A percentile compares a stretch with the other conserved stretches of the same genome.
Evolutionary conservation across 805 yeast genomes (phyloP).

Genomic region (Kregervanrija pseudodelftensis): DNA sequence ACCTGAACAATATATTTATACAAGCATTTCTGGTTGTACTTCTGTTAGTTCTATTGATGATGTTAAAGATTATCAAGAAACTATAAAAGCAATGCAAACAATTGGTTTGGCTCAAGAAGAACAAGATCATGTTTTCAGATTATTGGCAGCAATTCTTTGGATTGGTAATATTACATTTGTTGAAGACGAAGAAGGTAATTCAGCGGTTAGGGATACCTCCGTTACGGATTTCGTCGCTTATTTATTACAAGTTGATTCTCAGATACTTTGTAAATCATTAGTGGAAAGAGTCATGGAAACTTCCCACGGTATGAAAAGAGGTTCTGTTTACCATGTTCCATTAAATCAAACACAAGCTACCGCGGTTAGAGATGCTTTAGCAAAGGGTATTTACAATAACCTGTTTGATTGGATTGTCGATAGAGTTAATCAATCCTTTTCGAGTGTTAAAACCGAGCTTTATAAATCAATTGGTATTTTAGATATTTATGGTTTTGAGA

Average conservation of each 20-base stretch:
- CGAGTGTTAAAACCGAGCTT: conserved; percentile 32
- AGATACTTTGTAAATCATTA: conserved; percentile 56
- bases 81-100: conserved; percentile 76
- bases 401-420: conserved; percentile 95
- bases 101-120: conserved; percentile 80
- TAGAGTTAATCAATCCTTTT: conserved; percentile 77
- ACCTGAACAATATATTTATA: conserved; percentile 89
- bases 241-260: conserved; percentile 71
- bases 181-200: conserved; percentile 83
- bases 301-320: conserved; percentile 80
- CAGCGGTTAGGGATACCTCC: conserved; percentile 72
- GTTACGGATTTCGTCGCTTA: conserved; percentile 96
- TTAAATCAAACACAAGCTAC: conserved; percentile 86
- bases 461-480: conserved; percentile 81
- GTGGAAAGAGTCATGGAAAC: conserved; percentile 85
- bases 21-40: conserved; percentile 80
- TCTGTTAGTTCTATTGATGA: conserved; percentile 86
- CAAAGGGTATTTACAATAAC: conserved; percentile 89
- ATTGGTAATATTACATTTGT: conserved; percentile 83
- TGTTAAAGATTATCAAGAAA: conserved; percentile 66
- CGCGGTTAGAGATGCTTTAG: conserved; percentile 91
- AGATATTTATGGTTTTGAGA: conserved; percentile 95
- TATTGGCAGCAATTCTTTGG: conserved; percentile 85
- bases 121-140: conserved; percentile 83
- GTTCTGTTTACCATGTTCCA: conserved; percentile 92